phyloP scores from a whole-genome alignment of 305 asterid species.

The Fraxinus baroniana region DNA sequence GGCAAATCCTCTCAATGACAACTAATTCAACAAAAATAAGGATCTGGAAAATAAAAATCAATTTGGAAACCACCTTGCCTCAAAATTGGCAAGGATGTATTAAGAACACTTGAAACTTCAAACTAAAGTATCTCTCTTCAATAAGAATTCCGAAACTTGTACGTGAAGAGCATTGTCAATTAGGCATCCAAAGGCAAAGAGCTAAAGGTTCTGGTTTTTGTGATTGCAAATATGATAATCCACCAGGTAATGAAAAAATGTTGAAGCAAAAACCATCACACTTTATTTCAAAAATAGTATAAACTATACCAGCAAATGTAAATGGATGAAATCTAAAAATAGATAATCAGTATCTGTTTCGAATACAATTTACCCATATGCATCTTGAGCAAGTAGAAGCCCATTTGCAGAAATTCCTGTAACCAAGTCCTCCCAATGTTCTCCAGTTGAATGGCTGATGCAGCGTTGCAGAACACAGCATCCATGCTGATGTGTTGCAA shows the following conservation, averaged over 20 bases:
- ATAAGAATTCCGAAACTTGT: constrained; percentile 19
- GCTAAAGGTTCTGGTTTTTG: constrained; percentile 3
- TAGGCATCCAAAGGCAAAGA: constrained; percentile 15
- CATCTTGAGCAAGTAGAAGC: constrained; percentile 83
- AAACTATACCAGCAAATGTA: background rate
- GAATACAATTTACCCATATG: constrained; percentile 65
- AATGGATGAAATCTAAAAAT: background rate
- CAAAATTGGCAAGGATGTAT: background rate
- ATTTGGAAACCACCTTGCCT: background rate
- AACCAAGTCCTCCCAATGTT: constrained; percentile 54
- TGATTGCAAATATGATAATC: constrained; percentile 1
- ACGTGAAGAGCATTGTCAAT: background rate
- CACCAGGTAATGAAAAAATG: background rate
- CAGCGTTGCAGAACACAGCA: constrained; percentile 93
- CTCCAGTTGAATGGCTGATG: constrained; percentile 69
- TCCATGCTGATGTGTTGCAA: constrained; percentile 92
- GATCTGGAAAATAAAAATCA: background rate
- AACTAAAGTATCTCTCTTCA: background rate
- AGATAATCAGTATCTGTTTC: background rate
- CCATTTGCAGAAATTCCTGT: constrained; percentile 69
- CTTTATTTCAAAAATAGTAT: background rate
- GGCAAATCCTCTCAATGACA: background rate
- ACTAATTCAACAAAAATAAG: background rate
- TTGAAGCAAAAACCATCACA: constrained; percentile 5
- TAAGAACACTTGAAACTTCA: background rate